Evolutionary conservation across 1,139 yeast genomes (phyloP).

Genomic region (Saccharomyces hybrid): DNA sequence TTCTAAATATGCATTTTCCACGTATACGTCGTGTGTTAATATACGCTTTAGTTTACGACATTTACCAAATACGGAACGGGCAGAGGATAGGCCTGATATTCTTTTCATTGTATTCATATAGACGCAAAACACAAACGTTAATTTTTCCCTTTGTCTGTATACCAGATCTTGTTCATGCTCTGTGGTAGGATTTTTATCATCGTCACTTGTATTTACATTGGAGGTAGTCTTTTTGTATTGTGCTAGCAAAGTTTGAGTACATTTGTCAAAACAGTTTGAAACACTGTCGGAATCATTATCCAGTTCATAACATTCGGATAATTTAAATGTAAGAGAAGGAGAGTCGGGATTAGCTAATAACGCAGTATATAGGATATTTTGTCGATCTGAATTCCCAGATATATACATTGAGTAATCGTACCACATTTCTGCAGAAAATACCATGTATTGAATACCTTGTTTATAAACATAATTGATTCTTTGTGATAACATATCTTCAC

Average conservation of each 20-base stretch:
- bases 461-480: constrained; percentile 70
- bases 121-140: constrained; percentile 39
- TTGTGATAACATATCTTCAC: constrained; percentile 42
- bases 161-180: constrained; percentile 4
- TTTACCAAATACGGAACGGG: too few relatives aligned
- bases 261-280: constrained; percentile 42
- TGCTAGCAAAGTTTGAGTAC: constrained; percentile 39
- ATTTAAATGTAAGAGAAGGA: constrained; percentile 55
- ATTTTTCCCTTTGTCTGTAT: constrained; percentile 16
- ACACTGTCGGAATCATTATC: constrained; percentile 48
- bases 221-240: constrained; percentile 30
- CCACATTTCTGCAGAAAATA: constrained; percentile 83
- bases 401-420: constrained; percentile 46
- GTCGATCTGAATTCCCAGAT: constrained; percentile 32
- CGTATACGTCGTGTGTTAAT: too few relatives aligned
- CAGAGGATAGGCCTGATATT: constrained; percentile 55
- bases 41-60: too few relatives aligned
- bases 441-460: constrained; percentile 60
- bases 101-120: constrained; percentile 57
- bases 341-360: constrained; percentile 64
- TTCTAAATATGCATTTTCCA: too few relatives aligned
- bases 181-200: constrained; percentile 6
- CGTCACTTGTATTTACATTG: constrained; percentile 25
- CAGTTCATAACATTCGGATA: constrained; percentile 64
- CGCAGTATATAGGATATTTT: constrained; percentile 47